Conservation (phyloP, 108 stramenopile genomes). For the Cylindrotheca fusiformis region DNA sequence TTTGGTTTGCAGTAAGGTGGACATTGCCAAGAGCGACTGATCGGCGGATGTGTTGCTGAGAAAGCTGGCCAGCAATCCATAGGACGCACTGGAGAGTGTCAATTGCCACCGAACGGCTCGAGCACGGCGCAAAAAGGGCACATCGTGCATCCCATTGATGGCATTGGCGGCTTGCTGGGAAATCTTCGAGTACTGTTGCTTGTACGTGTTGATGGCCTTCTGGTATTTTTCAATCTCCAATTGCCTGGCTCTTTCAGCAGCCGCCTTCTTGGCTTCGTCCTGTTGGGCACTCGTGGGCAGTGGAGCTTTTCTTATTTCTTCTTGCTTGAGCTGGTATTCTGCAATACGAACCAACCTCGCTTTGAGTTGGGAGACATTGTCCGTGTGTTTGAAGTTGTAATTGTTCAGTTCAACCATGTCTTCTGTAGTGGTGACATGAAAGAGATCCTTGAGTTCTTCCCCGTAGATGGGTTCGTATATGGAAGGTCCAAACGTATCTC, state of each 20-base stretch:
- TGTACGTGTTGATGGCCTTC: constrained; percentile 30
- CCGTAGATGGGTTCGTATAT: constrained; percentile 71
- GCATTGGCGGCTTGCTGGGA: constrained; percentile 36
- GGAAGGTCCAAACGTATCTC: constrained; percentile 63
- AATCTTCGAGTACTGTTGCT: constrained; percentile 56
- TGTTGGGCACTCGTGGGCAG: constrained; percentile 12
- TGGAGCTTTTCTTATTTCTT: constrained; percentile 21
- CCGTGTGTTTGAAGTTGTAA: constrained; percentile 54
- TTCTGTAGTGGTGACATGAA: constrained; percentile 57
- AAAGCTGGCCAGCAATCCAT: constrained; percentile 57
- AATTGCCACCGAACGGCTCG: constrained; percentile 83
- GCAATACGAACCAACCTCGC: constrained; percentile 43
- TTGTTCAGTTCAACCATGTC: constrained; percentile 63
- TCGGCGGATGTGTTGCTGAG: constrained; percentile 29
- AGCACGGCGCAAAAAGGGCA: constrained; percentile 79
- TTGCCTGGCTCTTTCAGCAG: background rate
- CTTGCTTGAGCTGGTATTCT: constrained; percentile 25
- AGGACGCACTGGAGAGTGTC: constrained; percentile 61
- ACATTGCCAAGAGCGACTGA: constrained; percentile 67
- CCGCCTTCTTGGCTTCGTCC: constrained; percentile 14
- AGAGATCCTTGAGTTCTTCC: constrained; percentile 61
- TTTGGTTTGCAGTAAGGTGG: constrained; percentile 71
- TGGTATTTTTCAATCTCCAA: constrained; percentile 36
- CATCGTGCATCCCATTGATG: constrained; percentile 51
- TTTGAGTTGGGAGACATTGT: constrained; percentile 37